Percentiles rank a stretch among this genome's conserved stretches.
Conservation (phyloP, 202 grass and related monocot species). For the Setaria viridis region DNA sequence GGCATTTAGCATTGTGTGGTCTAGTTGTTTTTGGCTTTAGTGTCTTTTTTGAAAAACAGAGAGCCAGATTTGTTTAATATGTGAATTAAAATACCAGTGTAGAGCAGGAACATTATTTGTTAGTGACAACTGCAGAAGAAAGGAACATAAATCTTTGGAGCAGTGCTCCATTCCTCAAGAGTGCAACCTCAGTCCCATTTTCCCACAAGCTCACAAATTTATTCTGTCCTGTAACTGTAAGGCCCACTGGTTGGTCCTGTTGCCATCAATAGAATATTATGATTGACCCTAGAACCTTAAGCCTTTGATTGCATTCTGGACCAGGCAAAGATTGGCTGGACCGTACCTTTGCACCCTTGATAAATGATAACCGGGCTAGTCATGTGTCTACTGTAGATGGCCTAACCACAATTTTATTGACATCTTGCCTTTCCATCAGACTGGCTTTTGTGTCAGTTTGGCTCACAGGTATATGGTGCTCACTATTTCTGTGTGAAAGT, state of each 20-base stretch:
- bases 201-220: neutral
- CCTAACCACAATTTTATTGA: neutral
- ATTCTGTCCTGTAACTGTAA: neutral
- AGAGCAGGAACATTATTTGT: neutral
- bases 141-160: neutral
- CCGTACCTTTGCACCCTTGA: neutral
- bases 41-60: neutral
- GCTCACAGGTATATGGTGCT: neutral
- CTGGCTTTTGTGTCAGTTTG: neutral
- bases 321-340: neutral
- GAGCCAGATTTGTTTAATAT: neutral
- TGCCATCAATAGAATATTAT: neutral
- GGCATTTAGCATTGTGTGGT: neutral
- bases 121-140: neutral
- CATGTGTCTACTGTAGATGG: neutral
- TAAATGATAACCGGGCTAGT: neutral
- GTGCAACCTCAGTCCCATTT: neutral
- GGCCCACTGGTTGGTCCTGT: neutral
- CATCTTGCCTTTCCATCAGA: neutral
- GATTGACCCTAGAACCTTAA: neutral
- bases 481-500: neutral
- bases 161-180: neutral
- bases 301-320: neutral
- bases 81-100: neutral
- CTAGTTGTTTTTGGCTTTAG: neutral